Base-by-base conservation (phyloP, 495 filamentous ascomycete species). In the Elaphomyces granulatus region DNA sequence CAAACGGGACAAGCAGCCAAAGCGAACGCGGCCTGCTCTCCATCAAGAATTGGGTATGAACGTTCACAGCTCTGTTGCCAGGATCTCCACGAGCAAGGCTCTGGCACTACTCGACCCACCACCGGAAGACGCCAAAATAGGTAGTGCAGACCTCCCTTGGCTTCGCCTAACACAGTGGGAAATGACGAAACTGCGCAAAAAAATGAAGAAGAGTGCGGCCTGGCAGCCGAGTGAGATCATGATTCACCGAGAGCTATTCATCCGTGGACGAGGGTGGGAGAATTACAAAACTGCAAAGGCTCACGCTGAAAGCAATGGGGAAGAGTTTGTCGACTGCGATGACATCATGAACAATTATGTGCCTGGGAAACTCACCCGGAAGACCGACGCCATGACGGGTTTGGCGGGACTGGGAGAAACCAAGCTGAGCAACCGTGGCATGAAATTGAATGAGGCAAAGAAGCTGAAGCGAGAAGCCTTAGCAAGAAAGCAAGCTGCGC, bases 201-300 rank as follows among this genome's bases (percentile, higher is more conserved):
- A 84, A 38, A 98, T 98, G 90, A 98, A 98, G 66, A 98, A 98
- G 71, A 98, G 96, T 49, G 83, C 88, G 0, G 77, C 86, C 6
- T 98, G 90, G 90, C 78, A 78, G 26, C 90, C 90, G 0, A 92
- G 84, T 48, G 84, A 92, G 45, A 93, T 92, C 0, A 98, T 98
- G 90, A 88, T 96, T 32, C 74, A 84, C 16, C 74, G 87, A 8
- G 87, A 95, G 54, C 70, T 98, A 7, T 78, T 78, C 32, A 64
- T 70, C 7, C 66, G 83, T 15, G 80, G 80, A 10, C 79, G 90
- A 30, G 90, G 90, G 3, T 66, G 76, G 47, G 81, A 83, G 31
- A 74, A 74, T n/a, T 93, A 82, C 48, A 72, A 71, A 26, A 67
- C 66, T 16, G 81, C 80, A 2, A 83, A 81, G 56, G 66, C 68